Percentiles rank a stretch among this genome's conserved stretches.
phyloP scores from a whole-genome alignment of 2,329 filamentous ascomycete species.

The Exophiala alcalophila region DNA sequence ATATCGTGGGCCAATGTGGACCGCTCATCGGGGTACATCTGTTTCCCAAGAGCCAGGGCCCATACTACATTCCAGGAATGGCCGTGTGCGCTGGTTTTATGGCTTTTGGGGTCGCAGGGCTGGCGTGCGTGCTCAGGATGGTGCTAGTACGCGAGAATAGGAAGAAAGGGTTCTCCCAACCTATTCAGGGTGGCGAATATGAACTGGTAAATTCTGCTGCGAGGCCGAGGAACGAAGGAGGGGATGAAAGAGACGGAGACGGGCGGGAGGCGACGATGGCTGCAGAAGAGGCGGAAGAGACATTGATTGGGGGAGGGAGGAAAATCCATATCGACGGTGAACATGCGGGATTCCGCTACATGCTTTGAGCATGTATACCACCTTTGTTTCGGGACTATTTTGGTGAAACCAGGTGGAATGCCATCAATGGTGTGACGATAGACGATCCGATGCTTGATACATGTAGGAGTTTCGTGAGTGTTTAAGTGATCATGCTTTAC shows the following conservation, averaged over 20 bases:
- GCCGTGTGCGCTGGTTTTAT: constrained; percentile 61
- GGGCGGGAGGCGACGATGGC: background rate
- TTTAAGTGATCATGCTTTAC: no score
- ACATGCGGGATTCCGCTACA: constrained; percentile 21
- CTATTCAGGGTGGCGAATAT: constrained; percentile 41
- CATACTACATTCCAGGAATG: constrained; percentile 64
- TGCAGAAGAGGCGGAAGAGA: constrained; percentile 43
- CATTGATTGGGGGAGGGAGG: constrained; percentile 36
- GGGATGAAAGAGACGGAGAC: constrained; percentile 48
- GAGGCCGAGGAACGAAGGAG: constrained; percentile 20
- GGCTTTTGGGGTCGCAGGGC: constrained; percentile 53
- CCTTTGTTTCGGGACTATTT: background rate
- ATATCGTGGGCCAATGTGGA: constrained; percentile 76
- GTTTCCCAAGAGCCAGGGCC: constrained; percentile 58
- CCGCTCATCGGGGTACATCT: constrained; percentile 67
- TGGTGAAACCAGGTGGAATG: background rate
- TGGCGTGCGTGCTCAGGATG: constrained; percentile 56
- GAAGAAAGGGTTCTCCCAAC: constrained; percentile 34
- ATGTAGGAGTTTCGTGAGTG: no score
- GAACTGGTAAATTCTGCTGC: constrained; percentile 30
- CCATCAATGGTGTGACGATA: background rate
- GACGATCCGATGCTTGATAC: no score
- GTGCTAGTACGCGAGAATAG: constrained; percentile 54
- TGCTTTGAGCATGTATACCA: constrained; percentile 24
- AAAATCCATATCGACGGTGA: constrained; percentile 12